Conservation (phyloP, 192 early-diverging fungal genomes). For the Gamsiella multidivaricata region DNA sequence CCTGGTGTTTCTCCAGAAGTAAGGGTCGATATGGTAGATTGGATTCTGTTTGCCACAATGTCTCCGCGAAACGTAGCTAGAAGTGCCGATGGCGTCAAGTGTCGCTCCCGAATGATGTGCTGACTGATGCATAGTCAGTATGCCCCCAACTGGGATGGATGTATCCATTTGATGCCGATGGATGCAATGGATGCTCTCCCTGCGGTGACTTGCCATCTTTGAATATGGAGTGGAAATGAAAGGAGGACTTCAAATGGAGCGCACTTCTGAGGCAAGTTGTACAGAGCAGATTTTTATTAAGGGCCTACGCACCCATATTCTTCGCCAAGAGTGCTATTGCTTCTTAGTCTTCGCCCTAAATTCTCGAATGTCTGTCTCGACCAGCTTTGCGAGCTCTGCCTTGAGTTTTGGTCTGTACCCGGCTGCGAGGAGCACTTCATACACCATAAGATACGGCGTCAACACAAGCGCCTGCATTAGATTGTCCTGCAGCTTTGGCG, state of each 20-base stretch:
- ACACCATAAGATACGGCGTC: constrained; percentile 90
- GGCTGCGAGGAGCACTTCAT: constrained; percentile 77
- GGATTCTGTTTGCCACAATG: too few species aligned
- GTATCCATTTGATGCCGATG: neutral
- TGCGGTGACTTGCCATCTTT: constrained; percentile 33
- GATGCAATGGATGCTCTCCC: constrained; percentile 1
- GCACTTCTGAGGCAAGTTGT: too few species aligned
- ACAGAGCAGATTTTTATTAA: neutral
- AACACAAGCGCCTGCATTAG: constrained; percentile 85
- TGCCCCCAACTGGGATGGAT: too few species aligned
- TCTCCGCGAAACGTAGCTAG: too few species aligned
- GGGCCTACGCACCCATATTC: neutral
- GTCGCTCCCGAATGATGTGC: too few species aligned
- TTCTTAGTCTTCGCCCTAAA: constrained; percentile 53
- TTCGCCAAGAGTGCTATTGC: neutral
- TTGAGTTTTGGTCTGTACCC: constrained; percentile 79
- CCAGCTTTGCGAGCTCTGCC: constrained; percentile 63
- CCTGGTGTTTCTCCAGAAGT: too few species aligned
- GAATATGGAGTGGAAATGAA: constrained; percentile 43
- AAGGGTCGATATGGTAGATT: too few species aligned
- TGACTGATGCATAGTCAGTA: too few species aligned
- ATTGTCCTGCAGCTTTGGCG: constrained; percentile 85
- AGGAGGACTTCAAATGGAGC: constrained; percentile 7
- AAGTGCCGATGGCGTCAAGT: too few species aligned
- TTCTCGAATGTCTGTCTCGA: constrained; percentile 62